A percentile compares a stretch with the other conserved stretches of the same genome.
These are phyloP conservation scores for Chlorella vulgaris DNA, from an alignment of 139 green algal genomes.

Conservation along the genomic window DNA sequence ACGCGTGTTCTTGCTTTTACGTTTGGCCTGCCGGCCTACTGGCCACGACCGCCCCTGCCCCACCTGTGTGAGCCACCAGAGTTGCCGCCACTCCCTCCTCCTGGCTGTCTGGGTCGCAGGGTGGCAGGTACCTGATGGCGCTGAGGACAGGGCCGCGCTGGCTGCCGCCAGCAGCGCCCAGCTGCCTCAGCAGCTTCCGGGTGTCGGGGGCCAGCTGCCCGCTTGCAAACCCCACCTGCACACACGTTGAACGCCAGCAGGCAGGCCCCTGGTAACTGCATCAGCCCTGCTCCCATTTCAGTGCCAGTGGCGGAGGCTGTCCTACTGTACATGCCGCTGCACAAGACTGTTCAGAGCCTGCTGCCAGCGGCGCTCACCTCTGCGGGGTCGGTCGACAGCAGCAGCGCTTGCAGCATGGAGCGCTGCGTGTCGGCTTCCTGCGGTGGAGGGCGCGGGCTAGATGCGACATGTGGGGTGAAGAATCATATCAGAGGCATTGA, in stretches of 20 bases:
- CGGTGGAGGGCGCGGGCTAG: neutral
- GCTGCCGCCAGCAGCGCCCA: neutral
- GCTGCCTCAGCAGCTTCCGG: slow-evolving; percentile 13
- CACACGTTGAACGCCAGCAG: too few species aligned
- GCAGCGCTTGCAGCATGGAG: slow-evolving; percentile 41
- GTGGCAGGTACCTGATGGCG: slow-evolving; percentile 3
- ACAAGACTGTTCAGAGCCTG: too few species aligned
- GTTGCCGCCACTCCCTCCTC: neutral
- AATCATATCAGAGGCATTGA: neutral
- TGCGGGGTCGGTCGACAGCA: slow-evolving; percentile 41
- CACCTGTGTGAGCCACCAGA: slow-evolving; percentile 13
- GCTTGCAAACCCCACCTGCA: slow-evolving; percentile 20
- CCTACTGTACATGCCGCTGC: too few species aligned
- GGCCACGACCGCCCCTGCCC: neutral
- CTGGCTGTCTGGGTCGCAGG: neutral
- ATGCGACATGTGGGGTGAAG: neutral
- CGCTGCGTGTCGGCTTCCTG: slow-evolving; percentile 33
- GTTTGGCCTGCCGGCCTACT: too few species aligned
- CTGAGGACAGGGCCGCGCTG: neutral
- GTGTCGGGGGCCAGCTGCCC: slow-evolving; percentile 47
- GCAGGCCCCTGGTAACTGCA: too few species aligned
- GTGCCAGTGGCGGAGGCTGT: too few species aligned
- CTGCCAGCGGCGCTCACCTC: slow-evolving; percentile 36
- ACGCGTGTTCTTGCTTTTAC: neutral
- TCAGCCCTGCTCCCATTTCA: too few species aligned